phyloP scores from a whole-genome alignment of 495 filamentous ascomycete genomes.

The Chaetomium fimeti region DNA sequence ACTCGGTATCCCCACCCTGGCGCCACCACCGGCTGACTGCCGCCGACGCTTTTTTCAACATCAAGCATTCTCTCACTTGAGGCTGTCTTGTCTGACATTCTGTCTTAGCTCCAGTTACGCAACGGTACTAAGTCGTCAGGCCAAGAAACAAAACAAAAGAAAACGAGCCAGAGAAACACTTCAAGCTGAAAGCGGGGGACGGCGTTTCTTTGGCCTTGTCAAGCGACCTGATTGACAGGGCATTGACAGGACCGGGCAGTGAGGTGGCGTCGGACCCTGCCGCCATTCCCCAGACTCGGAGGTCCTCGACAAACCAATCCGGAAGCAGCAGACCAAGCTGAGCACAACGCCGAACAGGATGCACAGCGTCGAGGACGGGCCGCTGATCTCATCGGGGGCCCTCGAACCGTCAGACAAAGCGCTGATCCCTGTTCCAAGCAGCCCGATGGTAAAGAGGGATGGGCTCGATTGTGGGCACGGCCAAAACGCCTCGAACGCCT shows the following conservation, averaged over 20 bases:
- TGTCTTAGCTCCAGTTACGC: background rate
- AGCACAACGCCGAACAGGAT: slow-evolving; percentile 4
- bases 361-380: slow-evolving; percentile 16
- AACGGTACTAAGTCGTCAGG: background rate
- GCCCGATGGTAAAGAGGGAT: background rate
- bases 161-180: background rate
- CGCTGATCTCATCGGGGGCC: slow-evolving; percentile 18
- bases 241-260: background rate
- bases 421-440: slow-evolving; percentile 22
- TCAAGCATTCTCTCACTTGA: background rate
- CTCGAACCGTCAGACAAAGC: slow-evolving; percentile 22
- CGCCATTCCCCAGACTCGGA: slow-evolving; percentile 21
- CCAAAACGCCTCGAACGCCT: background rate
- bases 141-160: background rate
- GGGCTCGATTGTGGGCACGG: background rate
- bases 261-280: slow-evolving; percentile 23
- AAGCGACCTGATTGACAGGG: slow-evolving; percentile 5
- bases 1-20: slow-evolving; percentile 14
- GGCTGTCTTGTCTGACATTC: background rate
- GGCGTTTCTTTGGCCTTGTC: background rate
- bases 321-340: slow-evolving; percentile 11
- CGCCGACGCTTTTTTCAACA: slow-evolving; percentile 12
- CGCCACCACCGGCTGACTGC: background rate
- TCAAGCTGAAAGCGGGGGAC: background rate
- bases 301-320: slow-evolving; percentile 16